A percentile compares a stretch with the other conserved stretches of the same genome.
Evolutionary conservation across 805 yeast species (phyloP).

Genomic region (Schizosaccharomyces pombe): DNA sequence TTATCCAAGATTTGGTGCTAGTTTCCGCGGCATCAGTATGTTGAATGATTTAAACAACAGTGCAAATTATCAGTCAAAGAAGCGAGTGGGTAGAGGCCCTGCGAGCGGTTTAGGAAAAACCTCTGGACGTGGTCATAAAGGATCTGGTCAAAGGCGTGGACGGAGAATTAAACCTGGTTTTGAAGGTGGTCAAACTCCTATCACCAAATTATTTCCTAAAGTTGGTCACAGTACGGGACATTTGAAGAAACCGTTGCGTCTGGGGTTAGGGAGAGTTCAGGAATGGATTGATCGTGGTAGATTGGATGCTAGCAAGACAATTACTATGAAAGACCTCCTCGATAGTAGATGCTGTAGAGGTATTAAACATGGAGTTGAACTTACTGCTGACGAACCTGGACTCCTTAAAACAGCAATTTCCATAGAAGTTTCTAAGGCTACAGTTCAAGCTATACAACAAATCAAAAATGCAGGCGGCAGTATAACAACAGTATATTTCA

Average conservation of each 20-base stretch:
- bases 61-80: background rate
- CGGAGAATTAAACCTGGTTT: slow-evolving; percentile 59
- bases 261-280: slow-evolving; percentile 49
- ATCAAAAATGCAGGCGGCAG: slow-evolving; percentile 55
- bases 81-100: slow-evolving; percentile 4
- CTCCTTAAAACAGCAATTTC: slow-evolving; percentile 30
- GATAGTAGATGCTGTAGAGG: slow-evolving; percentile 52
- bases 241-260: background rate
- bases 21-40: background rate
- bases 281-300: slow-evolving; percentile 47
- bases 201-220: slow-evolving; percentile 63
- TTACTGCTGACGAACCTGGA: slow-evolving; percentile 30
- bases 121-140: slow-evolving; percentile 84
- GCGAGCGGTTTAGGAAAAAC: slow-evolving; percentile 51
- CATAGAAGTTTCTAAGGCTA: slow-evolving; percentile 66
- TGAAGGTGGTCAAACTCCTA: slow-evolving; percentile 98
- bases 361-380: slow-evolving; percentile 55
- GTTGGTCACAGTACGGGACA: slow-evolving; percentile 38
- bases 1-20: background rate
- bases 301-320: slow-evolving; percentile 25
- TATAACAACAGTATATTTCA: slow-evolving; percentile 49
- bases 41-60: background rate
- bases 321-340: slow-evolving; percentile 57
- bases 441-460: slow-evolving; percentile 44
- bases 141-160: slow-evolving; percentile 76